Base-by-base conservation (phyloP, 371 early-diverging fungal species). In the Funneliformis caledonium region DNA sequence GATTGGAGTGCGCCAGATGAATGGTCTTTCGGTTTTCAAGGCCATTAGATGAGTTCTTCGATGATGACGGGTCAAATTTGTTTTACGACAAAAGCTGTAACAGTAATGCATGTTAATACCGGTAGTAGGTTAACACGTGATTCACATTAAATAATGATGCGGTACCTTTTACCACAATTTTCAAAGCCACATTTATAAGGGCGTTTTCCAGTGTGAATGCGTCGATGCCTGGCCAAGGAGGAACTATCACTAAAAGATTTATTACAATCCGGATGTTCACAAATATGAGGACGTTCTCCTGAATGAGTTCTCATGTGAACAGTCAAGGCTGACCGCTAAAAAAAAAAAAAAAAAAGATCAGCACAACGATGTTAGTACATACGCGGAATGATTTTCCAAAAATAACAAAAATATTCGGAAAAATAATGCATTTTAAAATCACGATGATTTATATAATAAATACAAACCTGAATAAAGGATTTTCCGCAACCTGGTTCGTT, bases 241-340 rank as follows among this genome's bases (percentile, higher is more conserved):
- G 87, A 83, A 84, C 89, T 88, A 81, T 92, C 92, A 72, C 90
- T 90, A 85, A 92, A 92, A 19, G 90, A 81, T 81, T 89, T 90
- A 19, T 86, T 84, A 80, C 92, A 92, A 9, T 84, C 85, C 9
- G 84, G 82, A 16, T 88, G 85, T 83, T 91, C 90, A 80, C 94
- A 94, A 72, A 85, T 82, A 83, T 94, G 94, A 11, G 94, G 94
- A 48, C 92, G 87, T 83, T 93, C 95, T 50, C 95, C 95, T 7
- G 95, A 91, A 84, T 94, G 95, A 2, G 95, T 94, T 76, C 95
- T 88, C 68, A 88, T 84, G 83, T 94, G 95, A 33, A 94, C 94
- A 0, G 92, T 93, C 77, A 94, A 85, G 48, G 94, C 95, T 9
- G 95, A 94, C 42, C 92, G 87, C 86, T 87, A 26, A 26, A 26